These are phyloP conservation scores for Solanum hybrid DNA, from an alignment of 305 asterid species.

Conservation along the genomic window DNA sequence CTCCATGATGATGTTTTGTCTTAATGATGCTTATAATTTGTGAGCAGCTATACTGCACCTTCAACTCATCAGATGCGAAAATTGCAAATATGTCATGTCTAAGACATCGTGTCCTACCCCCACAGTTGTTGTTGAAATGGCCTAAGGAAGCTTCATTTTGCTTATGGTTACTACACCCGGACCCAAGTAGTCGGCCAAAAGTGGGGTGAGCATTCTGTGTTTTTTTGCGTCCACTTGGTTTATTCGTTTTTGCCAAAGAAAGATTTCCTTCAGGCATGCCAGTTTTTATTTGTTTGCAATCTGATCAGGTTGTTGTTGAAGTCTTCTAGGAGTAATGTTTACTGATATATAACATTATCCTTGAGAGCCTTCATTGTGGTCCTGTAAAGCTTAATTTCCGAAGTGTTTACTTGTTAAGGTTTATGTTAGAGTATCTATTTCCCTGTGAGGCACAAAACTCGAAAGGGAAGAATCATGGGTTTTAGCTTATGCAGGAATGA, in stretches of 20 bases:
- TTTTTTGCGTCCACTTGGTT: not conserved
- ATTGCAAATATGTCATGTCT: slow-evolving; percentile 69
- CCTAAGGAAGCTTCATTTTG: slow-evolving; percentile 97
- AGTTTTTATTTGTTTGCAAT: not conserved
- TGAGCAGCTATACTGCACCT: slow-evolving; percentile 75
- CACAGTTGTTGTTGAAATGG: slow-evolving; percentile 91
- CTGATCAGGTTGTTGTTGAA: not conserved
- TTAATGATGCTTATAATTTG: slow-evolving; percentile 7
- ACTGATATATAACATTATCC: not conserved
- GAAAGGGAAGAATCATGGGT: not conserved
- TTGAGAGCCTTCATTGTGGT: not conserved
- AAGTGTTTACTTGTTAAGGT: no score
- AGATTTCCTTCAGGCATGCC: not conserved
- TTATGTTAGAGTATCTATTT: no score
- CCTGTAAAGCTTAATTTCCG: not conserved
- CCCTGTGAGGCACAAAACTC: not conserved
- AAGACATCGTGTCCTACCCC: slow-evolving; percentile 91
- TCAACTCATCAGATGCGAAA: slow-evolving; percentile 68
- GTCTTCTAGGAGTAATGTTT: not conserved
- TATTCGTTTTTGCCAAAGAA: not conserved
- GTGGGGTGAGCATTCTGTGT: slow-evolving; percentile 41
- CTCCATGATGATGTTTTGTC: not conserved
- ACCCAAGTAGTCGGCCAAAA: slow-evolving; percentile 76
- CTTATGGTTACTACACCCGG: slow-evolving; percentile 91
- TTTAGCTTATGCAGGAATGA: not conserved